Percentiles rank a stretch among this genome's conserved stretches.
phyloP scores from a whole-genome alignment of 768 basidiomycete genomes.

The Gymnopilus junonius region DNA sequence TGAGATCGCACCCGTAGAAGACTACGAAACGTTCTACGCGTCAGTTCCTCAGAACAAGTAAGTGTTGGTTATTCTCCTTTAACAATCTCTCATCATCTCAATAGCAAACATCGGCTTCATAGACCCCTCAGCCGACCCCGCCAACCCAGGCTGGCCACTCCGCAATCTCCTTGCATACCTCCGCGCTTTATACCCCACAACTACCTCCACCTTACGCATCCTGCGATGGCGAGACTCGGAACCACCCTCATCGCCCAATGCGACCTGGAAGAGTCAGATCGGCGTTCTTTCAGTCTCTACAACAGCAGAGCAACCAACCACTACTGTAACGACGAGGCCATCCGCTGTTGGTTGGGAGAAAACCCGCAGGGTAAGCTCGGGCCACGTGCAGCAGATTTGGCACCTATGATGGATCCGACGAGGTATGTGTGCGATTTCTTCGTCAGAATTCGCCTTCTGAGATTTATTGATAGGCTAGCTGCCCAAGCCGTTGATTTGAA shows the following conservation, averaged over 20 bases:
- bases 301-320: too few species aligned
- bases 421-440: conserved; percentile 47
- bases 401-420: conserved; percentile 94
- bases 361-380: conserved; percentile 86
- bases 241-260: conserved; percentile 34
- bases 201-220: conserved; percentile 57
- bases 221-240: conserved; percentile 81
- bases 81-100: background rate
- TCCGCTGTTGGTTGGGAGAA: conserved; percentile 95
- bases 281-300: conserved; percentile 53
- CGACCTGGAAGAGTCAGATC: conserved; percentile 65
- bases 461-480: conserved; percentile 64
- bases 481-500: conserved; percentile 98
- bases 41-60: conserved; percentile 41
- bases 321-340: too few species aligned
- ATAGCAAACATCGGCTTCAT: conserved; percentile 63
- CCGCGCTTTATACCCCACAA: conserved; percentile 55
- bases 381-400: conserved; percentile 87
- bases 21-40: conserved; percentile 64
- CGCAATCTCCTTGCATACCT: conserved; percentile 91
- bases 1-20: conserved; percentile 57
- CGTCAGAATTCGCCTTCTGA: background rate
- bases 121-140: conserved; percentile 81
- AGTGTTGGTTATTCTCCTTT: conserved; percentile 3
- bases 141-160: conserved; percentile 89